phyloP scores from a whole-genome alignment of 352 stramenopile genomes.

The Pythium pyrilobum region DNA sequence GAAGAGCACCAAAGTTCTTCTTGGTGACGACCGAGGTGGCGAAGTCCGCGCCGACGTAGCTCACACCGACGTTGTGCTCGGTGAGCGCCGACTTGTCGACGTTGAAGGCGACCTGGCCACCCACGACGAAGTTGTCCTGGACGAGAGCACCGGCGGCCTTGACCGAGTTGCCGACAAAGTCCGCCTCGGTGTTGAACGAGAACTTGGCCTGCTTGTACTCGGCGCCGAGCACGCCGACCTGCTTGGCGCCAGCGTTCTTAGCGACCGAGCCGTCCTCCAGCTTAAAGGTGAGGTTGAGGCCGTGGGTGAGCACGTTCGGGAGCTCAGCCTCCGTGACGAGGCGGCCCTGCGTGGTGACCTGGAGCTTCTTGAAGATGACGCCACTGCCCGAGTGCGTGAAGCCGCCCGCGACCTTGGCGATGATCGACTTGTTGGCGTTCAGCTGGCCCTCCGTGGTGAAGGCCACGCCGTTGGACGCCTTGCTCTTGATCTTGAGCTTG shows the following conservation, averaged over 20 bases:
- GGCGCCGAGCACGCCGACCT: conserved; percentile 64
- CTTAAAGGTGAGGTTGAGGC: conserved; percentile 81
- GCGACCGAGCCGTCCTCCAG: conserved; percentile 73
- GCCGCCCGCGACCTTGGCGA: conserved; percentile 72
- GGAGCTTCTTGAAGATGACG: conserved; percentile 83
- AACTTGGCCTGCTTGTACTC: conserved; percentile 79
- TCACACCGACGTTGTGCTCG: conserved; percentile 74
- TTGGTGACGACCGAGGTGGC: conserved; percentile 68
- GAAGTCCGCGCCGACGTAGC: conserved; percentile 64
- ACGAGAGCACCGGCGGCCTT: conserved; percentile 45
- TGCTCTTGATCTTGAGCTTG: conserved; percentile 91
- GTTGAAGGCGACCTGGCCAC: conserved; percentile 73
- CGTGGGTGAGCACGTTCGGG: conserved; percentile 68
- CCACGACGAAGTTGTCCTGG: conserved; percentile 61
- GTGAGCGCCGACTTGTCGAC: conserved; percentile 73
- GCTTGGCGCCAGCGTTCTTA: conserved; percentile 67
- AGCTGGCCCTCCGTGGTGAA: conserved; percentile 85
- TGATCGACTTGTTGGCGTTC: conserved; percentile 78
- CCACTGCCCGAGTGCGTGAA: conserved; percentile 65
- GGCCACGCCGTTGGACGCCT: conserved; percentile 74
- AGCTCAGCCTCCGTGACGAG: conserved; percentile 74
- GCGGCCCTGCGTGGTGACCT: conserved; percentile 77
- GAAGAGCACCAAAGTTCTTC: conserved; percentile 78
- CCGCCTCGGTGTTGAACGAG: conserved; percentile 65
- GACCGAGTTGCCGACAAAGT: conserved; percentile 72